Evolutionary conservation across 2,329 filamentous ascomycete species (phyloP).

Genomic region (Paracorniculantispora psalliotae): DNA sequence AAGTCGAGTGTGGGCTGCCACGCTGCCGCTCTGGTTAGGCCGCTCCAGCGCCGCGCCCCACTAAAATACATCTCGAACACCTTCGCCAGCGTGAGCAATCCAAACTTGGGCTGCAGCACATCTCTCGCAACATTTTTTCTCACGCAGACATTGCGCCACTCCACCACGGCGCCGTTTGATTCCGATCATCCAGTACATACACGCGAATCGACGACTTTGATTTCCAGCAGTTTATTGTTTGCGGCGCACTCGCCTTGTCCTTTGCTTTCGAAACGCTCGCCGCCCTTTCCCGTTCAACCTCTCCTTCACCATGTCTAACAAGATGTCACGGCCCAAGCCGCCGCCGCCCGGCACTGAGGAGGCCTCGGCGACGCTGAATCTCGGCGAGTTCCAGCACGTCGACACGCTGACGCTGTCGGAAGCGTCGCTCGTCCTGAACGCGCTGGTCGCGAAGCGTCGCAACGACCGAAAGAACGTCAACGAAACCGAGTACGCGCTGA

Average conservation of each 20-base stretch:
- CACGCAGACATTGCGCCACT: constrained; percentile 10
- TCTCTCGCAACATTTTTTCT: background rate
- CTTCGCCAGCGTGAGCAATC: constrained; percentile 1
- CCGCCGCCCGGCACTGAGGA: constrained; percentile 77
- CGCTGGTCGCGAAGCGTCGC: constrained; percentile 74
- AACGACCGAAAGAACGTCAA: constrained; percentile 77
- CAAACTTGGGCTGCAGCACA: background rate
- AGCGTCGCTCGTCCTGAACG: constrained; percentile 85
- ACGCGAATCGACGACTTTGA: background rate
- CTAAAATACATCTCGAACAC: constrained; percentile 9
- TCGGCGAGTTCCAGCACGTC: constrained; percentile 90
- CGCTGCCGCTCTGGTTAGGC: background rate
- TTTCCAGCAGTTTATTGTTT: background rate
- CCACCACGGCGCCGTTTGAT: constrained; percentile 2
- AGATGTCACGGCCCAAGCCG: constrained; percentile 63
- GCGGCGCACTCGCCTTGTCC: background rate
- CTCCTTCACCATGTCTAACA: constrained; percentile 29
- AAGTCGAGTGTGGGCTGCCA: background rate
- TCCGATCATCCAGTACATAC: background rate
- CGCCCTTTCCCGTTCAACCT: background rate
- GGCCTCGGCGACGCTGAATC: constrained; percentile 71
- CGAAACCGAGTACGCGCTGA: constrained; percentile 67
- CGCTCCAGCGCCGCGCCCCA: background rate
- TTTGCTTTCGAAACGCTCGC: background rate
- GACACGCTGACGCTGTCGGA: constrained; percentile 90